Conservation (phyloP, 345 rosid species). For the Passiflora organensis region DNA sequence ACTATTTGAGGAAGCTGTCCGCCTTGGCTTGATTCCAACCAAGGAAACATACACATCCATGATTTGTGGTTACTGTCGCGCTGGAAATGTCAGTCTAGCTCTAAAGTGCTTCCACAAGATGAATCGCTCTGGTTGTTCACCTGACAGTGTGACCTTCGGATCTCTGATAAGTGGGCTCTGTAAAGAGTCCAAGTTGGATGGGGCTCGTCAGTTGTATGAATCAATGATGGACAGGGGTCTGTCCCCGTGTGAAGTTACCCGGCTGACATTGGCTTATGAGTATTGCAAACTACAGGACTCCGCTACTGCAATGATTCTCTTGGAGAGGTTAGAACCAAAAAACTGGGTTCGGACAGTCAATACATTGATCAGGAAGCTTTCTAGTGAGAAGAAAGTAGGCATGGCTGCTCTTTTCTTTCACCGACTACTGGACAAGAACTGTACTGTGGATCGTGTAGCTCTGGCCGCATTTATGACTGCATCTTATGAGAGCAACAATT, state of each 20-base stretch:
- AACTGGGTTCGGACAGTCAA: constrained; percentile 73
- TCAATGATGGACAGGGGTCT: constrained; percentile 68
- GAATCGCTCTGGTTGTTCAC: constrained; percentile 50
- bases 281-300: constrained; percentile 72
- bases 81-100: constrained; percentile 44
- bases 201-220: constrained; percentile 63
- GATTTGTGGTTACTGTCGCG: constrained; percentile 68
- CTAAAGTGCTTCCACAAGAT: constrained; percentile 51
- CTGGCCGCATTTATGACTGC: constrained; percentile 69
- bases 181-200: constrained; percentile 67
- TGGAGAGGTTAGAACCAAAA: constrained; percentile 71
- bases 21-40: constrained; percentile 59
- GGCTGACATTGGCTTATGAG: constrained; percentile 78
- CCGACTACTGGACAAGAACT: constrained; percentile 54
- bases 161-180: constrained; percentile 82
- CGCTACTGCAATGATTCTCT: constrained; percentile 67
- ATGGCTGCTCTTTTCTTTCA: constrained; percentile 72
- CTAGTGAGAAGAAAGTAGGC: constrained; percentile 79
- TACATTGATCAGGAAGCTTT: constrained; percentile 75
- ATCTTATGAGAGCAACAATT: constrained; percentile 68
- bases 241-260: constrained; percentile 72
- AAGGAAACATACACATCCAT: constrained; percentile 88
- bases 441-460: constrained; percentile 50
- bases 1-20: constrained; percentile 44
- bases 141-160: constrained; percentile 74